Evolutionary conservation across 768 basidiomycete species (phyloP).

Genomic region (Hemileccinum impolitum): DNA sequence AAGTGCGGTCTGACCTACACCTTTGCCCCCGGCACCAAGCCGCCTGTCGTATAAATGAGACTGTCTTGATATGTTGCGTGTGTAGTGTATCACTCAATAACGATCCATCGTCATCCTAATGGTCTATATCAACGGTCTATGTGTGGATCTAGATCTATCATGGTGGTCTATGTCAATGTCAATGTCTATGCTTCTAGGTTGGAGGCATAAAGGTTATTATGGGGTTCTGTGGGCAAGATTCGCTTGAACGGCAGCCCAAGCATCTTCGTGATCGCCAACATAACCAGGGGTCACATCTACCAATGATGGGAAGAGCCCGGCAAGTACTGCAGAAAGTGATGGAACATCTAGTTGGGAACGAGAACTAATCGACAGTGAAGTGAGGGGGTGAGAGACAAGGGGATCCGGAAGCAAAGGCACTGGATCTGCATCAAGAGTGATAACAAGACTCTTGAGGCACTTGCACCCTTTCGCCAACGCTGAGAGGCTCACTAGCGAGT

Average conservation of each 20-base stretch:
- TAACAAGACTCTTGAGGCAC: conserved; percentile 15
- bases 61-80: conserved; percentile 9
- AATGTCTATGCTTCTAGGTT: not conserved
- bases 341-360: conserved; percentile 27
- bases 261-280: conserved; percentile 28
- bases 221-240: not conserved
- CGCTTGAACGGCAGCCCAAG: conserved; percentile 23
- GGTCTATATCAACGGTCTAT: not conserved
- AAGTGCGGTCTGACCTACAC: conserved; percentile 89
- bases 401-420: not conserved
- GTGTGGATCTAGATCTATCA: not conserved
- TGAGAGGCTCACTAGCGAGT: conserved; percentile 16
- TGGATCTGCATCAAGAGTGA: conserved; percentile 14
- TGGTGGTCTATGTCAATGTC: conserved; percentile 1
- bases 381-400: conserved; percentile 20
- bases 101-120: not conserved
- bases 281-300: conserved; percentile 33
- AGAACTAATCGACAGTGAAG: conserved; percentile 35
- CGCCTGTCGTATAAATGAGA: conserved; percentile 56
- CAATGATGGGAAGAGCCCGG: conserved; percentile 39
- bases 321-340: conserved; percentile 29
- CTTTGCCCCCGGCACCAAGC: conserved; percentile 78
- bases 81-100: conserved; percentile 8
- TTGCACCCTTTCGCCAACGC: conserved; percentile 17
- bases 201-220: not conserved